Base-by-base conservation (phyloP, 495 filamentous ascomycete genomes). In the Daldinia concentrica region DNA sequence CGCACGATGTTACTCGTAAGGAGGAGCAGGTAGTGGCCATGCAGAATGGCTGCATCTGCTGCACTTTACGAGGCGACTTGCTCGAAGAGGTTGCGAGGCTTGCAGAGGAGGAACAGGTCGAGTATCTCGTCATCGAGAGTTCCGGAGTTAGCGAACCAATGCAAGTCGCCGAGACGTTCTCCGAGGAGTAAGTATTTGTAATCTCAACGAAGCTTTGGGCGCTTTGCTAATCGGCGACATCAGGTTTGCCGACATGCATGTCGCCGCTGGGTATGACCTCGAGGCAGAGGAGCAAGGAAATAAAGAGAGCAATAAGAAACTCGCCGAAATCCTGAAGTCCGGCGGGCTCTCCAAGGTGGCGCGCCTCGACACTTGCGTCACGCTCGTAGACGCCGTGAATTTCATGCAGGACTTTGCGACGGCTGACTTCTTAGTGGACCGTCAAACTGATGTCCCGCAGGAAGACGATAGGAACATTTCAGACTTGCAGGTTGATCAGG, bases 41-140 rank as follows among this genome's bases (percentile, higher is more conserved):
- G 52, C 86, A 89, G 66, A 89, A 89, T 48, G 87, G 86, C 6
- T 89, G 87, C 64, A 89, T 89, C 61, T 89, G 86, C 74, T 89
- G 87, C 62, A 89, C 86, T 0, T 77, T 89, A 0, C 83, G 87
- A 19, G 86, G 87, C 3, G 87, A 89, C 58, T 74, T 89, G 0
- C 79, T 89, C 1, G 76, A 83, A 14, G 86, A 89, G 66, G 79
- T 89, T 6, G 85, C 83, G 1, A 81, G 76, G 1, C 72, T 89
- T 1, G 82, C 86, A 0, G 80, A 82, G 24, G 77, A 82, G 17
- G 79, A 82, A 6, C 80, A 78, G 15, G 82, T 89, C 29, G 79
- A 89, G 48, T 89, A 89, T 74, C 83, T 89, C 6, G 73, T 89
- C 19, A 87, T 89, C 62, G 87, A 89, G 68, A 88, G 85, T 69